A percentile compares a stretch with the other conserved stretches of the same genome.
Evolutionary conservation across 2,329 filamentous ascomycete species (phyloP).

Genomic region (Epichloe uncinata): DNA sequence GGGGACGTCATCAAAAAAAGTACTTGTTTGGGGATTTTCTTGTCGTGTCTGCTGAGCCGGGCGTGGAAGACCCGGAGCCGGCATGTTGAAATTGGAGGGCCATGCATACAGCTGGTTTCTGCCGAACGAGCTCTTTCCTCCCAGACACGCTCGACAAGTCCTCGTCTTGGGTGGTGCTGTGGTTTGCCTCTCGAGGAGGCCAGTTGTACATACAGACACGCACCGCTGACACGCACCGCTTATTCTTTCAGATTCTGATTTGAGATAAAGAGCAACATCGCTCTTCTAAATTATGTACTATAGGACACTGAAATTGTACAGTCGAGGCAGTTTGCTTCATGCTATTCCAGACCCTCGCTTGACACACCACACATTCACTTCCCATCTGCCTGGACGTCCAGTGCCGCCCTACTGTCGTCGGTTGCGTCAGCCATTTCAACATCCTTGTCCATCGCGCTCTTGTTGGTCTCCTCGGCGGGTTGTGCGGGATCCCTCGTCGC

Average conservation of each 20-base stretch:
- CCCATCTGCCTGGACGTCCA: conserved; percentile 4
- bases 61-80: no score
- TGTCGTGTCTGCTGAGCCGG: no score
- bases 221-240: no score
- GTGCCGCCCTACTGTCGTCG: conserved; percentile 1
- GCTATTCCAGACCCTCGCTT: background rate
- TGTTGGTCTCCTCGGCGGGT: conserved; percentile 4
- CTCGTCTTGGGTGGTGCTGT: no score
- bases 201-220: no score
- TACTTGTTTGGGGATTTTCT: no score
- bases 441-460: conserved; percentile 12
- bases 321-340: background rate
- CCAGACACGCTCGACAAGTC: no score
- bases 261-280: background rate
- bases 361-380: conserved; percentile 7
- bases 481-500: background rate
- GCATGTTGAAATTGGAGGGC: no score
- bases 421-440: conserved; percentile 19
- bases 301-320: background rate
- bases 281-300: background rate
- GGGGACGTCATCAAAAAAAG: no score
- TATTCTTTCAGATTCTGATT: background rate
- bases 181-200: no score
- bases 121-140: no score
- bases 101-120: no score